Conservation (phyloP, 768 basidiomycete genomes). For the Suillus brevipes region DNA sequence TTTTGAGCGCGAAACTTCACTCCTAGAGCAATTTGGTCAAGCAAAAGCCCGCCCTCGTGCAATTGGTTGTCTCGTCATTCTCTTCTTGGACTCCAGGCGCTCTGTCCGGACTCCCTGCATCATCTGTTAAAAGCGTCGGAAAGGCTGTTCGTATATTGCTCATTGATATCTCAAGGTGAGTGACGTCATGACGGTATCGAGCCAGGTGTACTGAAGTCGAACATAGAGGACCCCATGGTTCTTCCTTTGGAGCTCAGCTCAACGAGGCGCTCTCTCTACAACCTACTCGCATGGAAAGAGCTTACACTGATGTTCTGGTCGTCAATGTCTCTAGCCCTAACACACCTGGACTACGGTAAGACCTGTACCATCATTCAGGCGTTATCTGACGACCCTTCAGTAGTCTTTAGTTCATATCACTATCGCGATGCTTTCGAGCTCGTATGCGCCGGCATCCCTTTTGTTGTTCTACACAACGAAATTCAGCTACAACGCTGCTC, state of each 20-base stretch:
- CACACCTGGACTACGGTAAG: too few relatives aligned
- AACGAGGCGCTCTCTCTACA: slow-evolving; percentile 75
- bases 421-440: too few relatives aligned
- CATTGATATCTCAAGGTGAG: slow-evolving; percentile 76
- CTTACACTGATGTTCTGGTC: too few relatives aligned
- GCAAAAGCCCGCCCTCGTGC: slow-evolving; percentile 69
- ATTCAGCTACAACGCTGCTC: slow-evolving; percentile 27
- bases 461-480: slow-evolving; percentile 27
- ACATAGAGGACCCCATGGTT: slow-evolving; percentile 55
- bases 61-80: slow-evolving; percentile 72
- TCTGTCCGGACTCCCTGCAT: slow-evolving; percentile 55
- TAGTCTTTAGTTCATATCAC: too few relatives aligned
- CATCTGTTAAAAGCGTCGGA: slow-evolving; percentile 81
- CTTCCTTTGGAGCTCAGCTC: slow-evolving; percentile 66
- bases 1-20: slow-evolving; percentile 86
- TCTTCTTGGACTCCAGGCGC: slow-evolving; percentile 81
- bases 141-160: slow-evolving; percentile 84
- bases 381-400: too few relatives aligned
- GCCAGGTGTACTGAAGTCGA: slow-evolving; percentile 16
- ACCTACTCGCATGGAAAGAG: slow-evolving; percentile 75
- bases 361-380: too few relatives aligned
- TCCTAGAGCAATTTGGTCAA: slow-evolving; percentile 80
- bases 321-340: too few relatives aligned
- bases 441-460: too few relatives aligned
- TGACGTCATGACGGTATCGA: slow-evolving; percentile 2